Evolutionary conservation across 2,329 filamentous ascomycete species (phyloP).

Genomic region (Davidsoniella virescens): DNA sequence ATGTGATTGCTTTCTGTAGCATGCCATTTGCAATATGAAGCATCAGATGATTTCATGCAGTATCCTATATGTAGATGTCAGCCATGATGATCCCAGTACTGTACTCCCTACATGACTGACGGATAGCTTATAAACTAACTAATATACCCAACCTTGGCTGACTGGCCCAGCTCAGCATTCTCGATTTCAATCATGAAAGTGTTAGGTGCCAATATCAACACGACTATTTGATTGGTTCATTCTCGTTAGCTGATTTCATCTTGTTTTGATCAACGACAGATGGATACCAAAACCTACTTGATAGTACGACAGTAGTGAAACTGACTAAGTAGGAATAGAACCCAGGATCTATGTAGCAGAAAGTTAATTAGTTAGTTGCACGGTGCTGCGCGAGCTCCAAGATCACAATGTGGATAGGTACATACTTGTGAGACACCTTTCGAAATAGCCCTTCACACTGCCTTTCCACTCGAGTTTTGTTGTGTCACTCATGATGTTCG

Average conservation of each 20-base stretch:
- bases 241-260: too few relatives aligned
- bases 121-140: neutral
- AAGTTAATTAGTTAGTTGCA: neutral
- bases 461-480: neutral
- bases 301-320: constrained; percentile 5
- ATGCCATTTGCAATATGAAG: neutral
- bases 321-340: constrained; percentile 4
- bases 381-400: neutral
- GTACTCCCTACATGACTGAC: too few relatives aligned
- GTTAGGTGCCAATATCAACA: too few relatives aligned
- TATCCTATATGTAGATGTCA: neutral
- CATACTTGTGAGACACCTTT: constrained; percentile 6
- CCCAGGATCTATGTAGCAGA: constrained; percentile 5
- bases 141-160: constrained; percentile 3
- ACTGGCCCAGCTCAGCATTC: neutral
- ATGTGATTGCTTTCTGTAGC: neutral
- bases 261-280: neutral
- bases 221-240: too few relatives aligned
- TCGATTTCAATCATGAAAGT: too few relatives aligned
- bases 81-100: neutral
- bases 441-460: neutral
- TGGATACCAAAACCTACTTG: neutral
- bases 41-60: neutral
- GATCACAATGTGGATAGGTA: neutral
- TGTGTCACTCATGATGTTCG: too few relatives aligned